Evolutionary conservation across 257 asterid genomes (phyloP).

Genomic region (Solanum pimpinellifolium): DNA sequence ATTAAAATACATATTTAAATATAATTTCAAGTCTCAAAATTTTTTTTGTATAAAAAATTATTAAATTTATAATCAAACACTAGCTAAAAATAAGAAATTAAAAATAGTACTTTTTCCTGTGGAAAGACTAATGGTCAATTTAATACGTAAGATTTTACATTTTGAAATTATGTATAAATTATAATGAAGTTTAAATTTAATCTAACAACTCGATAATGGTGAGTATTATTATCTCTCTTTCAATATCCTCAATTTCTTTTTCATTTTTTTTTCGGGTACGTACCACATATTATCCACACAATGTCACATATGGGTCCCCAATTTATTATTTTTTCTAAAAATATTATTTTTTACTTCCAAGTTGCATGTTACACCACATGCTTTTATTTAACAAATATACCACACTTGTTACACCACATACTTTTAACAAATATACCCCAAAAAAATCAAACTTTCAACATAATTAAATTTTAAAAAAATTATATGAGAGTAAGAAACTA

Average conservation of each 20-base stretch:
- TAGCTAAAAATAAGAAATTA: not conserved
- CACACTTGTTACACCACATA: too few species aligned
- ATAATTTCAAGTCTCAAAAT: not conserved
- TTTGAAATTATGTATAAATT: not conserved
- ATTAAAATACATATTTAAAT: not conserved
- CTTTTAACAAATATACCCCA: too few species aligned
- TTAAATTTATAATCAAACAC: not conserved
- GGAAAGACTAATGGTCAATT: not conserved
- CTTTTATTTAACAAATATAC: not conserved
- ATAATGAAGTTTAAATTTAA: not conserved
- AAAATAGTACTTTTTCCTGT: not conserved
- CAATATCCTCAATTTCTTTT: not conserved
- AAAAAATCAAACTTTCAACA: not conserved
- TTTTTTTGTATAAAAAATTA: too few species aligned
- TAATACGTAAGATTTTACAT: not conserved
- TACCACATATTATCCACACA: not conserved
- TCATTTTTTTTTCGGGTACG: not conserved
- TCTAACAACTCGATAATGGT: not conserved
- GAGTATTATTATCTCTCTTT: not conserved
- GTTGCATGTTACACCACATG: not conserved
- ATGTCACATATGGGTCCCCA: not conserved
- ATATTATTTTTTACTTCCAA: not conserved
- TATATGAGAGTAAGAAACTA: not conserved
- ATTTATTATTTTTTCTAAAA: not conserved
- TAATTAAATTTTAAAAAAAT: too few species aligned